These are phyloP conservation scores for Colletotrichum scovillei DNA, from an alignment of 2,329 filamentous ascomycete species.

Conservation along the genomic window DNA sequence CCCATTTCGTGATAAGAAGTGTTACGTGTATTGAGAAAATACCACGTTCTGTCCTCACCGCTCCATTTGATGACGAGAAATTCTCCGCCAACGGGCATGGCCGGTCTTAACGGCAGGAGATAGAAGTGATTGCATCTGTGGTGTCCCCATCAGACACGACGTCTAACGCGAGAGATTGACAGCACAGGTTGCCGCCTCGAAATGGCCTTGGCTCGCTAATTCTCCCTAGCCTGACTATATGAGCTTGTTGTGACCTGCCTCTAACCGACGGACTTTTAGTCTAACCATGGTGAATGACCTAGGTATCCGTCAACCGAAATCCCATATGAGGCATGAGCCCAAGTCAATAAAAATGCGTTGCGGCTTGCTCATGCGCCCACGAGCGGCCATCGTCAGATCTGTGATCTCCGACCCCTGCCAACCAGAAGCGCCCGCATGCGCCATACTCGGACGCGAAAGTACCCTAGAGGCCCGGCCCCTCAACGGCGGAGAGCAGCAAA, in stretches of 20 bases:
- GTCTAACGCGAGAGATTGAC: not conserved
- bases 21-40: not conserved
- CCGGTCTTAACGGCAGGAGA: not conserved
- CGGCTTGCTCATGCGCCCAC: not conserved
- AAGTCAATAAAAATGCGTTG: slow-evolving; percentile 4
- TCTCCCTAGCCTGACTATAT: not conserved
- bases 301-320: not conserved
- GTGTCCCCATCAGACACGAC: not conserved
- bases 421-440: not conserved
- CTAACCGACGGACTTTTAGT: not conserved
- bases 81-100: not conserved
- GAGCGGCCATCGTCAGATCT: slow-evolving; percentile 3
- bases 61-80: not conserved
- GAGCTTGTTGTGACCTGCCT: not conserved
- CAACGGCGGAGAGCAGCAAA: not conserved
- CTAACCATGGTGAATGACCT: not conserved
- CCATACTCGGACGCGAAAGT: not conserved
- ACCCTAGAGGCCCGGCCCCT: not conserved
- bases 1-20: not conserved
- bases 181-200: not conserved
- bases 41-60: not conserved
- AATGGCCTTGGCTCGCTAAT: not conserved
- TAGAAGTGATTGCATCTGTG: not conserved
- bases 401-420: slow-evolving; percentile 21
- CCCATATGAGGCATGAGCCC: not conserved